These are phyloP conservation scores for Solanum habrochaites DNA, from an alignment of 257 asterid genomes.

Conservation along the genomic window DNA sequence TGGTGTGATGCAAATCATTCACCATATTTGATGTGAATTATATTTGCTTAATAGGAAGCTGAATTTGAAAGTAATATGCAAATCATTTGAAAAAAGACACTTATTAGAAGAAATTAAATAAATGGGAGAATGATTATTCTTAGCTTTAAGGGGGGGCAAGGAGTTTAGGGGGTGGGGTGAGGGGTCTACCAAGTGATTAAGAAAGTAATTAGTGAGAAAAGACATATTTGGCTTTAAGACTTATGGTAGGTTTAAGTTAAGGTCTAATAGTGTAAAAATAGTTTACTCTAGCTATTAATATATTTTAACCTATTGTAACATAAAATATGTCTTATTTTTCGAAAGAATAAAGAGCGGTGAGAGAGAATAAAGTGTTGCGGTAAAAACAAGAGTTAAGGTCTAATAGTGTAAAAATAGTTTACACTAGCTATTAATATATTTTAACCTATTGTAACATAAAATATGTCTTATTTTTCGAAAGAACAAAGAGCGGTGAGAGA, in stretches of 20 bases:
- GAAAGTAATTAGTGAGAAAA: conserved; percentile 16
- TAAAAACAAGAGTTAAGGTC: no score
- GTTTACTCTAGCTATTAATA: neutral
- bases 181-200: conserved; percentile 29
- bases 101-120: neutral
- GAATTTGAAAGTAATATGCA: conserved; percentile 59
- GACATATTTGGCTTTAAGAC: conserved; percentile 10
- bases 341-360: neutral
- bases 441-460: neutral
- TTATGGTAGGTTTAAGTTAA: neutral
- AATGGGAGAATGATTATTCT: conserved; percentile 44
- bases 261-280: neutral
- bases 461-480: neutral
- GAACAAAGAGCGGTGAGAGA: neutral
- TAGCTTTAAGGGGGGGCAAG: conserved; percentile 56
- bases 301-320: neutral
- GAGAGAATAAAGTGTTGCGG: neutral
- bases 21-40: conserved; percentile 50
- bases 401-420: neutral
- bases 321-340: neutral
- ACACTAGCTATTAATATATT: neutral
- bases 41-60: conserved; percentile 54
- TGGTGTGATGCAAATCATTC: conserved; percentile 52
- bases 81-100: conserved; percentile 28
- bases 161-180: conserved; percentile 22